These are phyloP conservation scores for Psilocybe mexicana DNA, from an alignment of 1,284 basidiomycete species.

Conservation along the genomic window DNA sequence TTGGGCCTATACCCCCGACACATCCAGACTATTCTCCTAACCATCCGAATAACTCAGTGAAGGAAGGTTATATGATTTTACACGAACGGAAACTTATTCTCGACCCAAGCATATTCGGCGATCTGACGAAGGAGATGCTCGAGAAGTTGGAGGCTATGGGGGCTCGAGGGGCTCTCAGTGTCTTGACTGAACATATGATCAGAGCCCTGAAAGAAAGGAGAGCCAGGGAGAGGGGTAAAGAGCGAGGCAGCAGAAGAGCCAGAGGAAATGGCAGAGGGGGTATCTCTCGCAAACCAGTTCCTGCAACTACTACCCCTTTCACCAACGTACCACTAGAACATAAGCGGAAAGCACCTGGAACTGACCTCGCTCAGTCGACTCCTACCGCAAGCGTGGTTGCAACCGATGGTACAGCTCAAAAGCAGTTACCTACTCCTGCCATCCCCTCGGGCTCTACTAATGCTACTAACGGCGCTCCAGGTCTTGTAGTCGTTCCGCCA, in stretches of 20 bases:
- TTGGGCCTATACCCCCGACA: constrained; percentile 45
- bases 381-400: not conserved
- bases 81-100: constrained; percentile 85
- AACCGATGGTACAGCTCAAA: constrained; percentile 5
- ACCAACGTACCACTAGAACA: constrained; percentile 34
- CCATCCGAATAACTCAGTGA: constrained; percentile 56
- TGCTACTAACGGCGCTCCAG: constrained; percentile 26
- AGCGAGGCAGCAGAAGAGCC: constrained; percentile 35
- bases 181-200: constrained; percentile 84
- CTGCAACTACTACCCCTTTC: constrained; percentile 27
- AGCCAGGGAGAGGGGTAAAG: constrained; percentile 48
- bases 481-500: not conserved
- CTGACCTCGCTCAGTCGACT: constrained; percentile 12
- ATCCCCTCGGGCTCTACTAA: constrained; percentile 20
- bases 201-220: constrained; percentile 82
- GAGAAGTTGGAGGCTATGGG: constrained; percentile 79
- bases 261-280: constrained; percentile 26
- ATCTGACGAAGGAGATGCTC: constrained; percentile 73
- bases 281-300: constrained; percentile 16
- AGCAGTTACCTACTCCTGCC: constrained; percentile 11
- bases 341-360: constrained; percentile 14
- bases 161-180: constrained; percentile 79
- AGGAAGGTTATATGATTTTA: constrained; percentile 69
- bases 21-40: constrained; percentile 46
- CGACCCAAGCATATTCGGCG: constrained; percentile 83